Evolutionary conservation across 306 rosid genomes (phyloP).

Genomic region (Acacia crassicarpa): DNA sequence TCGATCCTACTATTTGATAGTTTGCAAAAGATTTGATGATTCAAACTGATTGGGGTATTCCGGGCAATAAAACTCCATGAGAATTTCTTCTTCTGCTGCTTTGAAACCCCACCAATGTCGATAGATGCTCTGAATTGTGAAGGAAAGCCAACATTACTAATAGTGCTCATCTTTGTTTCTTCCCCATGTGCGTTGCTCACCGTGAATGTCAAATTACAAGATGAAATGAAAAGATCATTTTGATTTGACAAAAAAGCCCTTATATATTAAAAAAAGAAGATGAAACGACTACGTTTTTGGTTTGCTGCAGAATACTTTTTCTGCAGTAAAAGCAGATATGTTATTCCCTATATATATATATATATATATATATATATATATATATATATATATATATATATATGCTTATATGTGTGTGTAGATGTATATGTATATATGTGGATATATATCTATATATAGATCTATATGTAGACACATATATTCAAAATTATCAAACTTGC

Average conservation of each 20-base stretch:
- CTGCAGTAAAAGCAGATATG: too few relatives aligned
- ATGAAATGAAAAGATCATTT: not conserved
- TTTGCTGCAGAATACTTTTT: too few relatives aligned
- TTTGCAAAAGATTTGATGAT: slow-evolving; percentile 44
- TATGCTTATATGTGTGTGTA: too few relatives aligned
- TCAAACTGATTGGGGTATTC: slow-evolving; percentile 22
- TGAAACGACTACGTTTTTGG: too few relatives aligned
- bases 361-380: too few relatives aligned
- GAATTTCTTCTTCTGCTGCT: slow-evolving; percentile 27
- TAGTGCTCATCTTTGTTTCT: slow-evolving; percentile 48
- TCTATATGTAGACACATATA: too few relatives aligned
- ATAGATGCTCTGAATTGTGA: slow-evolving; percentile 42
- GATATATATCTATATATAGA: too few relatives aligned
- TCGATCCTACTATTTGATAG: slow-evolving; percentile 58
- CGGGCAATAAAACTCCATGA: slow-evolving; percentile 30
- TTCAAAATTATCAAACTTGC: too few relatives aligned
- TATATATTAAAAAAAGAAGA: slow-evolving; percentile 39
- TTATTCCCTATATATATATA: too few relatives aligned
- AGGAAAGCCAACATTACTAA: slow-evolving; percentile 37
- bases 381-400: too few relatives aligned
- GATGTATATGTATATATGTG: too few relatives aligned
- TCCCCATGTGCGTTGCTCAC: not conserved
- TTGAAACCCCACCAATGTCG: slow-evolving; percentile 22
- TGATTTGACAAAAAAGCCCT: slow-evolving; percentile 46
- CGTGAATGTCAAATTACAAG: not conserved